phyloP scores from a whole-genome alignment of 805 yeast genomes.

The Hanseniaspora taiwanica region DNA sequence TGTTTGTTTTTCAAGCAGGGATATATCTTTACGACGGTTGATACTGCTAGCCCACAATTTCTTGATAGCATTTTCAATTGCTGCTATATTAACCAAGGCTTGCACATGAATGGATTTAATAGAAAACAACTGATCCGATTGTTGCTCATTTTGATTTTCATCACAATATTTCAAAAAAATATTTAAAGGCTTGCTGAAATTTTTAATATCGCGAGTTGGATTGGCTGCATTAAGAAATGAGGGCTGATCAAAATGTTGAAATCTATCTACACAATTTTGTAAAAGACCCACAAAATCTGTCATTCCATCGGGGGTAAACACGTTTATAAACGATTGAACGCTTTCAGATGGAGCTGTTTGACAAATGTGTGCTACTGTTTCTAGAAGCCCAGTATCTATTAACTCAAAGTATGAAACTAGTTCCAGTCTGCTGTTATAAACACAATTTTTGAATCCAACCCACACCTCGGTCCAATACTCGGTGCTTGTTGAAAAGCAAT shows the following conservation, averaged over 20 bases:
- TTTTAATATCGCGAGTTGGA: slow-evolving; percentile 30
- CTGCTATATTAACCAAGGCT: slow-evolving; percentile 32
- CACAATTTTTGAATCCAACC: slow-evolving; percentile 24
- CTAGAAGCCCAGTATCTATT: slow-evolving; percentile 50
- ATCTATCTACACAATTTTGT: slow-evolving; percentile 61
- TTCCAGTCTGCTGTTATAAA: slow-evolving; percentile 20
- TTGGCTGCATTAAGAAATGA: not conserved
- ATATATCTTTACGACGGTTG: not conserved
- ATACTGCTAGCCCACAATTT: slow-evolving; percentile 1
- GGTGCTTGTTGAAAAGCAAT: slow-evolving; percentile 14
- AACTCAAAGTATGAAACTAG: slow-evolving; percentile 62
- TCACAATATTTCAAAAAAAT: slow-evolving; percentile 37
- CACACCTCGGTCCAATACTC: slow-evolving; percentile 25
- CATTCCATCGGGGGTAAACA: slow-evolving; percentile 21
- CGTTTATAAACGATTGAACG: slow-evolving; percentile 1
- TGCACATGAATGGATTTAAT: slow-evolving; percentile 23
- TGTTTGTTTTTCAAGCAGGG: not conserved
- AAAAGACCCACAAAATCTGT: slow-evolving; percentile 39
- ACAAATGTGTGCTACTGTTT: slow-evolving; percentile 12
- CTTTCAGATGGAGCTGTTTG: slow-evolving; percentile 16
- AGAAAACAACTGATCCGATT: slow-evolving; percentile 15
- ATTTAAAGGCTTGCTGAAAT: slow-evolving; percentile 61
- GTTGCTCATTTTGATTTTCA: slow-evolving; percentile 14
- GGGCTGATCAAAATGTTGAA: slow-evolving; percentile 50
- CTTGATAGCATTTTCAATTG: slow-evolving; percentile 22